A percentile compares a stretch with the other conserved stretches of the same genome.
These are phyloP conservation scores for Isoetes taiwanensis DNA, from an alignment of 75 land plant genomes.

Conservation along the genomic window DNA sequence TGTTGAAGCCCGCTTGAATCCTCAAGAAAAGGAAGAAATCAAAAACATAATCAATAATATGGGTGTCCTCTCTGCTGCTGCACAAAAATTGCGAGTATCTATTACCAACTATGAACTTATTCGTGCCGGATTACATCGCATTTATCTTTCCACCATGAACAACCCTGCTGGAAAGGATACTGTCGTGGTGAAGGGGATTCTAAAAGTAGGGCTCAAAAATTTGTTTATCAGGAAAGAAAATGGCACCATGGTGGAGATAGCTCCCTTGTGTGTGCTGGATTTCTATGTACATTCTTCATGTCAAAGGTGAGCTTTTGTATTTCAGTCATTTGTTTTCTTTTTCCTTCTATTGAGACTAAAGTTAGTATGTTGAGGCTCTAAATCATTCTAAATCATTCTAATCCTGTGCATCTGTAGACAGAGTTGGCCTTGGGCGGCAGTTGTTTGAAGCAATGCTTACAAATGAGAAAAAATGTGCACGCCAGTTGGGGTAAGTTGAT, in stretches of 20 bases:
- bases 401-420: not conserved
- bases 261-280: slow-evolving; percentile 31
- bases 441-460: slow-evolving; percentile 28
- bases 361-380: not conserved
- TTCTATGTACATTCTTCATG: slow-evolving; percentile 30
- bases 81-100: slow-evolving; percentile 19
- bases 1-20: slow-evolving; percentile 9
- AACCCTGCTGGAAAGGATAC: not conserved
- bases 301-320: slow-evolving; percentile 19
- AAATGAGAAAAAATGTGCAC: slow-evolving; percentile 15
- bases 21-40: slow-evolving; percentile 15
- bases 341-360: not conserved
- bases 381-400: not conserved
- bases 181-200: slow-evolving; percentile 22
- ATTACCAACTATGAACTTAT: slow-evolving; percentile 26
- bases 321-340: not conserved
- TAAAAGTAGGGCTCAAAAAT: slow-evolving; percentile 30
- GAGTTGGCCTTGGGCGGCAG: slow-evolving; percentile 24
- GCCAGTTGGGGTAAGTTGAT: slow-evolving; percentile 25
- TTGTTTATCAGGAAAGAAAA: slow-evolving; percentile 21
- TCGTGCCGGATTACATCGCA: slow-evolving; percentile 9
- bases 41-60: slow-evolving; percentile 13
- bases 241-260: slow-evolving; percentile 21
- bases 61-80: slow-evolving; percentile 21
- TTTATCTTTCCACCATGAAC: slow-evolving; percentile 16